Base-by-base conservation (phyloP, 306 rosid genomes). In the Calophaca sinica region DNA sequence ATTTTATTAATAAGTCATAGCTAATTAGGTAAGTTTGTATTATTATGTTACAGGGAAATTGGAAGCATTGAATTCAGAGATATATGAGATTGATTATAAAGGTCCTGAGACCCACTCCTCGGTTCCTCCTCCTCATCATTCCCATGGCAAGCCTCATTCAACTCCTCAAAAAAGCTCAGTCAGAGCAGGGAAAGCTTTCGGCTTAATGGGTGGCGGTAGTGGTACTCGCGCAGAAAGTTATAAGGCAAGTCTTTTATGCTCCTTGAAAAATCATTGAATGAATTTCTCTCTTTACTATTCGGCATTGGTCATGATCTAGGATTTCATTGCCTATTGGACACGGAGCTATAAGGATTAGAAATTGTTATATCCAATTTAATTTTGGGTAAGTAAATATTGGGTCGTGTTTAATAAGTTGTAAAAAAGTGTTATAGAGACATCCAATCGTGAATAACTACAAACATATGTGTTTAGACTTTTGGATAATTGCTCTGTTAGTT, bases 91-190 rank as follows among this genome's bases (percentile, higher is more conserved):
- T 59, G 98, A 94, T 68, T 94, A 94, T 57, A 89, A 92, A 90
- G 98, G 98, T 55, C 98, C 98, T 11, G 96, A 94, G 77, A 94
- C 98, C 5, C 98, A 94, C 79, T 82, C 97, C 0, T 87, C 94
- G 2, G 51, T 82, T 73, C 91, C 96, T 57, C 94, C 98, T 7
- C 98, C 97, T 35, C 86, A 63, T 79, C 85, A 71, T 60, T 36
- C 26, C 26, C 26, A 20, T 20, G 26, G 26, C 1, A 75, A 74
- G 35, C 84, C 76, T 14, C 73, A 44, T 78, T 55, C 67, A 14
- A 4, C 20, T 63, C 50, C 51, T n/a, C 13, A 11, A 20, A 62
- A 87, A 41, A 81, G 15, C 45, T 62, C 74, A 32, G 10, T 20
- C 26, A 20, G 26, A 20, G 26, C 36, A 81, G 54, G 68, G 54